Evolutionary conservation across 2,329 filamentous ascomycete species (phyloP), one percentile per base, ranked within the genome.

Genomic region (Lanzia echinophila): DNA sequence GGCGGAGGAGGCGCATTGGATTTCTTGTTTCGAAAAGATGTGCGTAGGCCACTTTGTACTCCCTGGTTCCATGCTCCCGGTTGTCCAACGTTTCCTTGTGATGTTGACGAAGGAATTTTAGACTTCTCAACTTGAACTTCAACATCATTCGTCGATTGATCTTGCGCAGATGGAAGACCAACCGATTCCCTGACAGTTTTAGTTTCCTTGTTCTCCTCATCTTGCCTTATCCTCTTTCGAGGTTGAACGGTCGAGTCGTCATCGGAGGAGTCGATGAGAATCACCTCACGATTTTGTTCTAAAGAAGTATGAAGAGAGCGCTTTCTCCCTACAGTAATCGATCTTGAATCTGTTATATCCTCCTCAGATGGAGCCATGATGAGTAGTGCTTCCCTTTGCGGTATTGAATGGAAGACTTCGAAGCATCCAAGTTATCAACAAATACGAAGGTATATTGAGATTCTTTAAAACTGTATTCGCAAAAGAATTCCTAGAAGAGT

Each of bases 1-100:
- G n/a, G n/a, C n/a, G n/a, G n/a, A n/a, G n/a, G n/a, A n/a, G n/a
- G 17, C 22, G 2, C 20, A 19, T 44, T 44, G 17, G 33, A 5
- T 13, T 28, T 36, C 51, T 57, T 64, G 41, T 39, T 55, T 11
- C 69, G 65, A 50, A 75, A 69, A 1, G 70, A 70, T 15, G 72
- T 76, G 38, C 74, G 66, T 44, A 75, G 68, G 8, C 68, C 67
- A 42, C 65, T 66, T 46, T 71, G 72, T 22, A 68, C 70, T 19
- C 69, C 69, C 54, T 71, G 68, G 48, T 76, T 76, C 74, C 73
- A 76, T 20, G 51, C 47, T 11, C 31, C 31, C 10, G 50, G 50
- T 10, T 31, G 32, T 24, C 24, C 43, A 33, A 17, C n/a, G 13
- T 33, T 53, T 32, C 13, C 43, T 32, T 42, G 39, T 19, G n/a